phyloP scores from a whole-genome alignment of 1,139 yeast species.

The Lodderomyces oxycetoniae region DNA sequence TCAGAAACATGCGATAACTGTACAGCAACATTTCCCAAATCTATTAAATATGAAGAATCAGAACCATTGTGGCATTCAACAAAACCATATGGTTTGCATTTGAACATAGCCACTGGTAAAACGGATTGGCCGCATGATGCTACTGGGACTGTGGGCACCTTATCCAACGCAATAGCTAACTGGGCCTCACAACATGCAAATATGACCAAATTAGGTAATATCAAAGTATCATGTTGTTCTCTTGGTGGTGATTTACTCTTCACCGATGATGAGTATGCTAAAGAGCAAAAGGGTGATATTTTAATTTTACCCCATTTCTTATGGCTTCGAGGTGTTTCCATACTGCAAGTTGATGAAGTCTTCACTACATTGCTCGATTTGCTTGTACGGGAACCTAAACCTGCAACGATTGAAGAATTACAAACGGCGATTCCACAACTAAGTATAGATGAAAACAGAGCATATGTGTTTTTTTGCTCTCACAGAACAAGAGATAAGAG shows the following conservation, averaged over 20 bases:
- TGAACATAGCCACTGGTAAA: conserved; percentile 77
- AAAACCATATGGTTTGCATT: conserved; percentile 62
- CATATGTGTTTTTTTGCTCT: conserved; percentile 76
- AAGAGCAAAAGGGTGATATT: conserved; percentile 49
- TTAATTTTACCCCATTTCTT: conserved; percentile 74
- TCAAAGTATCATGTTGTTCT: conserved; percentile 53
- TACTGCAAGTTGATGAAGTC: conserved; percentile 40
- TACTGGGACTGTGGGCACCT: conserved; percentile 45
- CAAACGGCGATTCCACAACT: conserved; percentile 6
- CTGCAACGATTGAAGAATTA: conserved; percentile 6
- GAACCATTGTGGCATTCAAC: conserved; percentile 67
- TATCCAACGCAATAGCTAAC: conserved; percentile 44
- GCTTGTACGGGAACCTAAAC: too few relatives aligned
- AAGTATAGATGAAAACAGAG: conserved; percentile 34
- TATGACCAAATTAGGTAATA: conserved; percentile 19
- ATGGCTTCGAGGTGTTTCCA: conserved; percentile 54
- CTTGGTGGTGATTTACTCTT: conserved; percentile 36
- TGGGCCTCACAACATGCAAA: conserved; percentile 39
- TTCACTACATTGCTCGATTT: conserved; percentile 31
- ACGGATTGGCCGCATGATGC: conserved; percentile 84
- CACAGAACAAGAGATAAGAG: conserved; percentile 88
- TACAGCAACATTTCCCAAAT: conserved; percentile 48
- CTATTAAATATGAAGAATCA: conserved; percentile 44
- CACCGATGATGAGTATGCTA: conserved; percentile 37
- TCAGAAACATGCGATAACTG: conserved; percentile 49